These are phyloP conservation scores for Eucalyptus curtisii DNA, from an alignment of 345 rosid genomes.

Conservation along the genomic window DNA sequence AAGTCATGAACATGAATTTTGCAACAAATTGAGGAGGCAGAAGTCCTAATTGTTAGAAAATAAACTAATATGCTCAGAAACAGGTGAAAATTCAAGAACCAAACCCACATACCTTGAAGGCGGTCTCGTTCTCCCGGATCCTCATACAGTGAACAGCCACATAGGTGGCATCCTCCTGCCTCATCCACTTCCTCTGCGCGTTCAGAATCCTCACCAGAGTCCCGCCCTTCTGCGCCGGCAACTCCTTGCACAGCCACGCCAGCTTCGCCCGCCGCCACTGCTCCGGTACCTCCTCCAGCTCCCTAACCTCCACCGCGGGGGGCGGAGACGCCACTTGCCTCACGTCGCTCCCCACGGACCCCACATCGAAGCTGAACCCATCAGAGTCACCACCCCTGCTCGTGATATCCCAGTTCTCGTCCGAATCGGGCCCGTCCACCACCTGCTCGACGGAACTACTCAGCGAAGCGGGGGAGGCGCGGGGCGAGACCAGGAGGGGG, in stretches of 20 bases:
- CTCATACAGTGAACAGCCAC: slow-evolving; percentile 62
- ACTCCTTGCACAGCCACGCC: slow-evolving; percentile 89
- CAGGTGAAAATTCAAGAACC: not conserved
- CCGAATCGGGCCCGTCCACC: not conserved
- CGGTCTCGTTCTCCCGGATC: slow-evolving; percentile 77
- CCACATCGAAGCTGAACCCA: slow-evolving; percentile 5
- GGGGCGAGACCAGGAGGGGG: not conserved
- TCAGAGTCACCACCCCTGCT: not conserved
- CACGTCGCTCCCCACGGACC: slow-evolving; percentile 15
- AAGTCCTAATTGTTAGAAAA: not conserved
- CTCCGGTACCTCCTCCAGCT: slow-evolving; percentile 66
- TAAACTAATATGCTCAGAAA: not conserved
- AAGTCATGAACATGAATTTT: not conserved
- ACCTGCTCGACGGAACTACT: slow-evolving; percentile 43
- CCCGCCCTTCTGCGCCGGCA: slow-evolving; percentile 63
- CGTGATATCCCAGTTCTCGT: slow-evolving; percentile 4
- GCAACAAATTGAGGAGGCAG: not conserved
- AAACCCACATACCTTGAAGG: slow-evolving; percentile 34
- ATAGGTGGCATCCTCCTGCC: slow-evolving; percentile 75
- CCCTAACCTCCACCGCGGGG: slow-evolving; percentile 46
- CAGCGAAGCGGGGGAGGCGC: not conserved
- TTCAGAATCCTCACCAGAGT: slow-evolving; percentile 58
- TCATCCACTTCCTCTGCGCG: slow-evolving; percentile 80
- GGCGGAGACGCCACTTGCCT: slow-evolving; percentile 22
- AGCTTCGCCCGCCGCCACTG: slow-evolving; percentile 81